phyloP scores from a whole-genome alignment of 441 rosid genomes.

The Adansonia gregorii region DNA sequence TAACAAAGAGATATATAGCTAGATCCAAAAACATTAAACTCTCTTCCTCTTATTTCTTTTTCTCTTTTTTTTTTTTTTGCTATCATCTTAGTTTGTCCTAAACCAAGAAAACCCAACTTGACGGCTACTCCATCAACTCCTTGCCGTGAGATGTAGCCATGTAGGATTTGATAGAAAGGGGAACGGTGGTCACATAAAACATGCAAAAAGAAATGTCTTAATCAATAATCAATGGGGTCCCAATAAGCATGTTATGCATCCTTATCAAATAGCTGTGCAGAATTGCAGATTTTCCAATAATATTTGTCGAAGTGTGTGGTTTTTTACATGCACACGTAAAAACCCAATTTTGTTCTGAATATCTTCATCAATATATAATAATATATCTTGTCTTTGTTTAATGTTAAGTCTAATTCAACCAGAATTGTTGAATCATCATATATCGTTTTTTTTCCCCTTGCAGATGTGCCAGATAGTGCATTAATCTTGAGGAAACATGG shows the following conservation, averaged over 20 bases:
- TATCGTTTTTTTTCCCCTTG: neutral
- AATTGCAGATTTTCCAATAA: neutral
- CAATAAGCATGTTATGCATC: neutral
- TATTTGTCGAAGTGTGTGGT: neutral
- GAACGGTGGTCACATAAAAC: neutral
- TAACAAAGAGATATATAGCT: no score
- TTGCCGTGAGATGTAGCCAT: neutral
- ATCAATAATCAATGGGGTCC: neutral
- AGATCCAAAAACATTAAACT: no score
- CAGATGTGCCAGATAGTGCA: constrained; percentile 88
- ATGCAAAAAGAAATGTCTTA: neutral
- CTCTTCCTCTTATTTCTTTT: no score
- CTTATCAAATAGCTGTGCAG: neutral
- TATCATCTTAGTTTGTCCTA: neutral
- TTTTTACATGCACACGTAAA: neutral
- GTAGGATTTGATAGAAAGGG: neutral
- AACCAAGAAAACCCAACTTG: neutral
- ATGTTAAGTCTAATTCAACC: neutral
- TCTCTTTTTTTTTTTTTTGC: no score
- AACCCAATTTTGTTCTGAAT: neutral
- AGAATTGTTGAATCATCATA: neutral
- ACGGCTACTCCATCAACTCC: neutral
- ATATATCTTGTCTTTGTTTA: neutral
- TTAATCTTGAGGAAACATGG: constrained; percentile 73
- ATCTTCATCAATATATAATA: neutral